These are phyloP conservation scores for Hippophae rhamnoides DNA, from an alignment of 306 rosid genomes.

Conservation along the genomic window DNA sequence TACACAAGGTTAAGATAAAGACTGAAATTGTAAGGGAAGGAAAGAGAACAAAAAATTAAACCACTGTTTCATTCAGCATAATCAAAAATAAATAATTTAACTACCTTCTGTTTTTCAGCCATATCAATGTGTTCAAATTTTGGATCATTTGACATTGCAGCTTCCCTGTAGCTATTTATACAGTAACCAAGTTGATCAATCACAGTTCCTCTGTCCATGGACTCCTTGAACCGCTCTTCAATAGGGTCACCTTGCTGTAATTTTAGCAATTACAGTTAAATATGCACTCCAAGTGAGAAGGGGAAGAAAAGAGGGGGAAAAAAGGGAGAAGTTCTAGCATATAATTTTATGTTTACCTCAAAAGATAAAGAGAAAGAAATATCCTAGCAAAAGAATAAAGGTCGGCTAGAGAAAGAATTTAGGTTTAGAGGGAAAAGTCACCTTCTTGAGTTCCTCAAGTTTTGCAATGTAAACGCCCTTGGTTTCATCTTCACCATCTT, in stretches of 20 bases:
- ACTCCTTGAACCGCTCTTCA: slow-evolving; percentile 72
- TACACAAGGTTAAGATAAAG: slow-evolving; percentile 10
- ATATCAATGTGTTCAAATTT: slow-evolving; percentile 84
- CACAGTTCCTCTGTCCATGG: slow-evolving; percentile 54
- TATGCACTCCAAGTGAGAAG: not conserved
- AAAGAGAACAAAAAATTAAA: not conserved
- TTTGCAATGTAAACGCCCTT: slow-evolving; percentile 88
- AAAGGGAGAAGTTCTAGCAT: no score
- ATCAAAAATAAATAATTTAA: no score
- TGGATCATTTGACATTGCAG: slow-evolving; percentile 58
- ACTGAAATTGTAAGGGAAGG: not conserved
- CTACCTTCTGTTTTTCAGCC: slow-evolving; percentile 70
- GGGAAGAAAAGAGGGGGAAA: no score
- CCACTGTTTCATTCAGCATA: not conserved
- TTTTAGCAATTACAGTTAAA: slow-evolving; percentile 2
- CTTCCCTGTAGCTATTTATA: slow-evolving; percentile 70
- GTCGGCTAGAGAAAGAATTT: not conserved
- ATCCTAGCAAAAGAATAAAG: not conserved
- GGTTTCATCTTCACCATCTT: slow-evolving; percentile 91
- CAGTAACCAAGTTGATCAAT: slow-evolving; percentile 51
- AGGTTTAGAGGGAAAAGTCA: slow-evolving; percentile 6
- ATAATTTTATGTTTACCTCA: not conserved
- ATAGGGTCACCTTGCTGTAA: slow-evolving; percentile 91
- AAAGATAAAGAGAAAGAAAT: not conserved
- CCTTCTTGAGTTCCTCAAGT: slow-evolving; percentile 89